Evolutionary conservation across 208 protist genomes (phyloP).

Genomic region (Trypanosoma boissoni): DNA sequence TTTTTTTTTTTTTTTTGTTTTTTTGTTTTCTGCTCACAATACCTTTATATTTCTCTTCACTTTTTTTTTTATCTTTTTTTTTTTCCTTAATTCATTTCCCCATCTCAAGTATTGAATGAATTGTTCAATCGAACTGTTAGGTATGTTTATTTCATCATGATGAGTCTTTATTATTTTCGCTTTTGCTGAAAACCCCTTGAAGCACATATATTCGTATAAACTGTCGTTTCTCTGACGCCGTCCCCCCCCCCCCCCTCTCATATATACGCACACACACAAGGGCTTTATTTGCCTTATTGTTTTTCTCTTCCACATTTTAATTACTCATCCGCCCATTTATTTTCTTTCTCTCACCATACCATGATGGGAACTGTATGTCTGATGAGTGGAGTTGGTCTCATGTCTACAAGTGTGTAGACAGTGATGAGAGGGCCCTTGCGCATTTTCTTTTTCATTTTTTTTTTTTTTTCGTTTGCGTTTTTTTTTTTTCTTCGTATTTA

Average conservation of each 20-base stretch:
- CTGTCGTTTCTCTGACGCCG: slow-evolving; percentile 26
- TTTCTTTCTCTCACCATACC: too few relatives aligned
- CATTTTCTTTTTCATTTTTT: slow-evolving; percentile 1
- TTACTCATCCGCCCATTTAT: too few relatives aligned
- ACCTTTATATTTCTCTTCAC: not conserved
- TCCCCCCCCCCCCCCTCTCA: not conserved
- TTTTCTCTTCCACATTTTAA: not conserved
- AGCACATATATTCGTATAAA: slow-evolving; percentile 16
- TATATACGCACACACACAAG: not conserved
- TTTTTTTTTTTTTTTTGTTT: slow-evolving; percentile 13
- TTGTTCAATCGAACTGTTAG: too few relatives aligned
- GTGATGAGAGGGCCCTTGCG: too few relatives aligned
- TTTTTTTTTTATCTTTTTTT: too few relatives aligned
- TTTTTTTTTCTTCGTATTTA: too few relatives aligned
- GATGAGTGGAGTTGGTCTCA: too few relatives aligned
- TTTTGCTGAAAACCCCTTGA: slow-evolving; percentile 9
- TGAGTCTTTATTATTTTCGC: slow-evolving; percentile 17
- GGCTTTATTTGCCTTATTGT: not conserved
- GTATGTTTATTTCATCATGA: too few relatives aligned
- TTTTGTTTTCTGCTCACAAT: slow-evolving; percentile 3
- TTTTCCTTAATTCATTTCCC: too few relatives aligned
- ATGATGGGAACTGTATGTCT: too few relatives aligned
- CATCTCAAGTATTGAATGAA: too few relatives aligned
- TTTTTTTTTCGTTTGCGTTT: slow-evolving; percentile 4
- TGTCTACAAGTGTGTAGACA: too few relatives aligned